phyloP scores from a whole-genome alignment of 2,329 filamentous ascomycete genomes.

The Aspergillus hiratsukae region DNA sequence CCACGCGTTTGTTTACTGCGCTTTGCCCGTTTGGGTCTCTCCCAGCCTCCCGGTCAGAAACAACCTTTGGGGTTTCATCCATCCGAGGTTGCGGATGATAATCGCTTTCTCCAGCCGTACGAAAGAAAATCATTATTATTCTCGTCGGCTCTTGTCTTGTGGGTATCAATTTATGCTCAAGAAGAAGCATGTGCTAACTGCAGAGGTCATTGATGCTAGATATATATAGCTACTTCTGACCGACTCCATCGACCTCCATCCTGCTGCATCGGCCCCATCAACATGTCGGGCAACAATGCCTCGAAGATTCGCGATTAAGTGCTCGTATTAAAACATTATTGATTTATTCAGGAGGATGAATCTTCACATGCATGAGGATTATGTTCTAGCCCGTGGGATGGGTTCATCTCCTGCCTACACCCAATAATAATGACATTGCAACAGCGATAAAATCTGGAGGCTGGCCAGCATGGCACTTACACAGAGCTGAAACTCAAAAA shows the following conservation, averaged over 20 bases:
- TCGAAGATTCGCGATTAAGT: background rate
- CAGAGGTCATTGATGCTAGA: background rate
- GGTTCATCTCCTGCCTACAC: background rate
- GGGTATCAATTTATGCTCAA: background rate
- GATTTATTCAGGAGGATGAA: background rate
- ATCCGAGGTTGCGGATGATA: background rate
- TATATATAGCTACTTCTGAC: background rate
- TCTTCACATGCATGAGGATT: background rate
- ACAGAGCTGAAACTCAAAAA: background rate
- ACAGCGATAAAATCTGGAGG: constrained; percentile 7
- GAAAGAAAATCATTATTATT: background rate
- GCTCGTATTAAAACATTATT: background rate
- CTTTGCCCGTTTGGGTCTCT: constrained; percentile 14
- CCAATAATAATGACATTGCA: constrained; percentile 3
- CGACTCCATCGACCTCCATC: background rate
- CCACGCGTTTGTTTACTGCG: constrained; percentile 22
- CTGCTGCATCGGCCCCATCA: background rate
- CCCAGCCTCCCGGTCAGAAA: background rate
- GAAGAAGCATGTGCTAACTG: background rate
- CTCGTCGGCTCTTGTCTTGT: background rate
- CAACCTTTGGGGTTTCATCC: background rate
- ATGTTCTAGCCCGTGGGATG: background rate
- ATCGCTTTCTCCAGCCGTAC: background rate
- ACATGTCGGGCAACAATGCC: background rate
- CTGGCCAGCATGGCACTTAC: constrained; percentile 6